Conservation (phyloP, 179 eudicot genomes). For the Silene noctiflora region DNA sequence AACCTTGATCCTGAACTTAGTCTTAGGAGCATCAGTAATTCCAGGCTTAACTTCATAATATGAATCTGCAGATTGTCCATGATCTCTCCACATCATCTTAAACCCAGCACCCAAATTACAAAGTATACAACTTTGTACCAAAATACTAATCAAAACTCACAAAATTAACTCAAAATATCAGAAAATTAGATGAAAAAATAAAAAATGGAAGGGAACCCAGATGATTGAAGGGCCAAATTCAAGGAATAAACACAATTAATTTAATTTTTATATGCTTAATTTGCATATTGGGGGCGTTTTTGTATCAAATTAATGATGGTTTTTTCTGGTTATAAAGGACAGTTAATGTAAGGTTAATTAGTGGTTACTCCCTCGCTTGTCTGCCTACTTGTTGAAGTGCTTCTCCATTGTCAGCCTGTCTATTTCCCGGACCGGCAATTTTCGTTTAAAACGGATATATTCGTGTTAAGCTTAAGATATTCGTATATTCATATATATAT, state of each 20-base stretch:
- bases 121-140: constrained; percentile 7
- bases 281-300: neutral
- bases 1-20: constrained; percentile 94
- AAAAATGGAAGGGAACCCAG: constrained; percentile 25
- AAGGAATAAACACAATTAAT: neutral
- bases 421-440: no score
- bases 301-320: constrained; percentile 11
- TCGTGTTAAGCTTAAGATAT: no score
- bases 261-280: neutral
- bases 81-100: constrained; percentile 62
- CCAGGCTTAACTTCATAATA: constrained; percentile 79
- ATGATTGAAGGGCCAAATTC: constrained; percentile 19
- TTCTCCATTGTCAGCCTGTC: no score
- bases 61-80: constrained; percentile 73
- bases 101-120: neutral
- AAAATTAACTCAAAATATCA: constrained; percentile 14
- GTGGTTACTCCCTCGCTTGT: no score
- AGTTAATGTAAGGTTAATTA: no score
- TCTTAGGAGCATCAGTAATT: constrained; percentile 73
- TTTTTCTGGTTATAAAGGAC: neutral
- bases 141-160: constrained; percentile 1
- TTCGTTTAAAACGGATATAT: no score
- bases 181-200: constrained; percentile 4
- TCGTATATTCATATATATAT: no score
- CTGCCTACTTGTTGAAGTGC: no score